These are phyloP conservation scores for Cyberlindnera saturnus DNA, from an alignment of 805 yeast genomes.

Conservation along the genomic window DNA sequence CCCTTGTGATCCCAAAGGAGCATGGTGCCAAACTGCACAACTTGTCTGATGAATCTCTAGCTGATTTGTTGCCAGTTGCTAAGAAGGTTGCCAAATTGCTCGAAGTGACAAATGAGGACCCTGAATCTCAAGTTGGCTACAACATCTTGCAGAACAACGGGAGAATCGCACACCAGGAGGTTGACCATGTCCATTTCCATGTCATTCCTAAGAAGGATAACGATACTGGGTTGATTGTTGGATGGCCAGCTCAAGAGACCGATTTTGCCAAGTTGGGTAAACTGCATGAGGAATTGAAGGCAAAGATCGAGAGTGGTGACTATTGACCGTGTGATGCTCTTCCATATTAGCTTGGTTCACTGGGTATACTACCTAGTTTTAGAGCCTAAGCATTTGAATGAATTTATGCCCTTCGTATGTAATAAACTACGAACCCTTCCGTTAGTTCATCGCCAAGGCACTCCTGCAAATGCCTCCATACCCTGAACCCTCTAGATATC, in stretches of 20 bases:
- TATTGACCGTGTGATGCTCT: not conserved
- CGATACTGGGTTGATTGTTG: constrained; percentile 74
- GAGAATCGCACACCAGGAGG: constrained; percentile 89
- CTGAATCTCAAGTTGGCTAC: constrained; percentile 63
- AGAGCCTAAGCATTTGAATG: not conserved
- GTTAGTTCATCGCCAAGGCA: constrained; percentile 27
- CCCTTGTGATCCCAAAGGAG: constrained; percentile 83
- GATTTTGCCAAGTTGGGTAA: constrained; percentile 67
- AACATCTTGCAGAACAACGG: constrained; percentile 92
- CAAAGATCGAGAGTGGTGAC: constrained; percentile 29
- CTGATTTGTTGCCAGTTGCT: constrained; percentile 82
- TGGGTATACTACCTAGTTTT: not conserved
- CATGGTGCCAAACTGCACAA: constrained; percentile 93
- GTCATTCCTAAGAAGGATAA: constrained; percentile 81
- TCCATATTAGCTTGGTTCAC: no score
- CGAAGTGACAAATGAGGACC: constrained; percentile 56
- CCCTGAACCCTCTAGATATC: constrained; percentile 26
- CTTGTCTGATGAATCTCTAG: constrained; percentile 84
- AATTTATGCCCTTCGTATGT: constrained; percentile 13
- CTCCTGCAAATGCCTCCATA: constrained; percentile 30
- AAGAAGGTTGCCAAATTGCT: constrained; percentile 77
- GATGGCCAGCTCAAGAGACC: constrained; percentile 90
- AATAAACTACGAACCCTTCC: constrained; percentile 42
- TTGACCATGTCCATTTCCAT: constrained; percentile 95
- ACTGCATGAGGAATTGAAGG: constrained; percentile 54